Evolutionary conservation across 371 early-diverging fungal genomes (phyloP).

Genomic region (Basidiobolus meristosporus): DNA sequence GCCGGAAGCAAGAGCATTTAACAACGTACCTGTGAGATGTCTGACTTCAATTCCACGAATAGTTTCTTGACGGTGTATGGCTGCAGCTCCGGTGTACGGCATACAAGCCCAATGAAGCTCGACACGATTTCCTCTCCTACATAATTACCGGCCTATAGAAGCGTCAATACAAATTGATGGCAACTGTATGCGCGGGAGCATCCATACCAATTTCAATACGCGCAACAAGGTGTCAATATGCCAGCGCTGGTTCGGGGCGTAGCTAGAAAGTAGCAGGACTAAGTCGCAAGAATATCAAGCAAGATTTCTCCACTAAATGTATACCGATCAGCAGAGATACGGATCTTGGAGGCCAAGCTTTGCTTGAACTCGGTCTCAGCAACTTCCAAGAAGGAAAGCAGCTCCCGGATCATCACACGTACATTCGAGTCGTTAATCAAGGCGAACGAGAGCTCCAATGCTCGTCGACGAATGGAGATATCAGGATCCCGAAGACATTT

Average conservation of each 20-base stretch:
- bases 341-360: conserved; percentile 72
- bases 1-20: not conserved
- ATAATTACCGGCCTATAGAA: conserved; percentile 33
- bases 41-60: conserved; percentile 58
- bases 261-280: conserved; percentile 72
- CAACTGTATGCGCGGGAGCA: conserved; percentile 4
- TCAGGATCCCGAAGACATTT: conserved; percentile 91
- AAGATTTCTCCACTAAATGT: too few relatives aligned
- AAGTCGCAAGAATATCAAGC: too few relatives aligned
- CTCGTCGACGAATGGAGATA: conserved; percentile 90
- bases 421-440: conserved; percentile 83
- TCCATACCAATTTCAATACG: conserved; percentile 38
- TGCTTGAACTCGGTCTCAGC: conserved; percentile 82
- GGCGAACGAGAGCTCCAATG: conserved; percentile 88
- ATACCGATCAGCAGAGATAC: too few relatives aligned
- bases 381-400: conserved; percentile 78
- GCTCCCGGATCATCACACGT: conserved; percentile 77
- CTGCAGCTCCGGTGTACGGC: conserved; percentile 57
- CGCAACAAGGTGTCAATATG: conserved; percentile 87
- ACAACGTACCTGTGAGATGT: conserved; percentile 44
- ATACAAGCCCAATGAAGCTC: conserved; percentile 45
- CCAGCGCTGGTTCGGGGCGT: conserved; percentile 86
- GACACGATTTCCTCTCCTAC: conserved; percentile 51
- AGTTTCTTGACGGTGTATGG: conserved; percentile 74
- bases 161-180: not conserved